Evolutionary conservation across 257 asterid species (phyloP).

Genomic region (Solanum tacnaense): DNA sequence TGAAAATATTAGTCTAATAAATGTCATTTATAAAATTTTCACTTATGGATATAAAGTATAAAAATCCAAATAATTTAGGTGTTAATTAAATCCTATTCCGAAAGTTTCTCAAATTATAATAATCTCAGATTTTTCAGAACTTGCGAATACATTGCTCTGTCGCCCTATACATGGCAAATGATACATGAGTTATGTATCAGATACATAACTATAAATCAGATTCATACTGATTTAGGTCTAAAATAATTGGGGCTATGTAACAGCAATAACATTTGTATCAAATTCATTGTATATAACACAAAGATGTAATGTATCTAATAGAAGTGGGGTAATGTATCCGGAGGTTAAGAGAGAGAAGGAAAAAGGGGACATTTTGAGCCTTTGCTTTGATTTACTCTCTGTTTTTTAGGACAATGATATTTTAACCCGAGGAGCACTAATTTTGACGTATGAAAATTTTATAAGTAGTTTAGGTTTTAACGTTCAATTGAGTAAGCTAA

Average conservation of each 20-base stretch:
- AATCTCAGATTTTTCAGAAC: too few species aligned
- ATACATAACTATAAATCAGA: neutral
- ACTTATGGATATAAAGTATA: too few species aligned
- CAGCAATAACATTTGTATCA: neutral
- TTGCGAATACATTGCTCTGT: neutral
- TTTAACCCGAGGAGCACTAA: neutral
- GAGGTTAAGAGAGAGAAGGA: neutral
- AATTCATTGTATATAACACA: too few species aligned
- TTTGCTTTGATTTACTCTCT: neutral
- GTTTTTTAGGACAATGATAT: neutral
- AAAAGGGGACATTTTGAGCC: neutral
- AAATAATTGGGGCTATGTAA: too few species aligned
- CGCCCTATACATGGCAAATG: neutral
- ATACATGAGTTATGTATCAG: neutral
- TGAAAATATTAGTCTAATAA: too few species aligned
- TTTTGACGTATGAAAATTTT: neutral
- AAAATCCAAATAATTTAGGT: too few species aligned
- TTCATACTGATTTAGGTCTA: too few species aligned
- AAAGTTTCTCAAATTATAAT: neutral
- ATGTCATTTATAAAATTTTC: too few species aligned
- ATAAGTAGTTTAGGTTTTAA: neutral
- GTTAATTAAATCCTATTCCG: too few species aligned
- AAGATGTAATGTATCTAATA: neutral
- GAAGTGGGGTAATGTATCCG: neutral
- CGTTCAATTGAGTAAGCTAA: neutral